Base-by-base conservation (phyloP, 2,329 filamentous ascomycete genomes). In the Phoma sp. region DNA sequence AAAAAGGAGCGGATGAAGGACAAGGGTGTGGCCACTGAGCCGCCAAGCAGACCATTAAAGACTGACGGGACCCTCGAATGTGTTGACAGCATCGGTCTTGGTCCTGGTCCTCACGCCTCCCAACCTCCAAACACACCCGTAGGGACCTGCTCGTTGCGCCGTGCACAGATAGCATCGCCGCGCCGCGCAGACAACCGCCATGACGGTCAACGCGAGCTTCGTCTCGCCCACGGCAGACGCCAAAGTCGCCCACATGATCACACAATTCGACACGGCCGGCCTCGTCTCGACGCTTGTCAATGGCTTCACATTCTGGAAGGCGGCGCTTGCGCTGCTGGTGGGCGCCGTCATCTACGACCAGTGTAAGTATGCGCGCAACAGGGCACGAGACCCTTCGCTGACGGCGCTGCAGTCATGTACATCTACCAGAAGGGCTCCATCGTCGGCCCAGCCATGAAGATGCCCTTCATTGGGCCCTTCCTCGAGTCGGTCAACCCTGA, bases 401-500 rank as follows among this genome's bases (percentile, higher is more conserved):
- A 71, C 52, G 54, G 78, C 52, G 85, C 52, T 86, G 84, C 66
- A 81, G 79, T 77, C 62, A 78, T 72, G 49, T 81, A 81, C 69
- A 72, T 80, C 62, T 73, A 66, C 59, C 70, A 75, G 44, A 81
- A 81, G 64, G 78, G 77, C 47, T 69, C 72, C 23, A 78, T 81
- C 54, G 76, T 74, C 13, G 79, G 79, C 22, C 78, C 79, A n/a
- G 57, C 71, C 24, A 77, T 73, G 71, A 81, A 81, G 64, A 72
- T 76, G 37, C 79, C 79, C 52, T 81, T 81, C 68, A 78, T 98
- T 75, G 95, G 95, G n/a, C 93, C 95, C 4, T 98, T 99, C 77
- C 83, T 98, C 52, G 82, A 97, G 72, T 96, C 92, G 25, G 82
- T 98, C 67, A 88, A 96, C 75, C 95, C 95, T 53, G 91, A 93